Evolutionary conservation across 371 early-diverging fungal species (phyloP).

Genomic region (Mortierella sp.): DNA sequence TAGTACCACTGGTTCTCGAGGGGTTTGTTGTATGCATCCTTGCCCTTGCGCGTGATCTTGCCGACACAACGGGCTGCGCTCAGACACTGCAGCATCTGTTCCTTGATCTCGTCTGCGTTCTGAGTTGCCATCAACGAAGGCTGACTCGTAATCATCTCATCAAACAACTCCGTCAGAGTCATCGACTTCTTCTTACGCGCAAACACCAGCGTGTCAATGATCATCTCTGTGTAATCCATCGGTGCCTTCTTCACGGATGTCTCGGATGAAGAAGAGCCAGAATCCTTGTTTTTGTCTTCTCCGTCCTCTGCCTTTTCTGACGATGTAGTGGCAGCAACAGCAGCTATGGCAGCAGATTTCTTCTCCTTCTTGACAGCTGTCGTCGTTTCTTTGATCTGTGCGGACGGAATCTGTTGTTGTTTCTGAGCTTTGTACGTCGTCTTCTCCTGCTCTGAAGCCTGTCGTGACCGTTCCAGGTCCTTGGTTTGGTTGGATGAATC

Average conservation of each 20-base stretch:
- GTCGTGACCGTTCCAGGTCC: not conserved
- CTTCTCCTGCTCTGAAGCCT: not conserved
- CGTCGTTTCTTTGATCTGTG: not conserved
- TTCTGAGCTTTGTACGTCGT: slow-evolving; percentile 2
- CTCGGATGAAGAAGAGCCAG: slow-evolving; percentile 19
- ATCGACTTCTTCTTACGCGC: slow-evolving; percentile 54
- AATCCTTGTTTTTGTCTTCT: not conserved
- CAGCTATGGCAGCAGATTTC: too few relatives aligned
- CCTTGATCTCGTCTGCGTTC: slow-evolving; percentile 39
- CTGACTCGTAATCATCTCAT: slow-evolving; percentile 50
- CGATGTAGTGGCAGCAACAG: too few relatives aligned
- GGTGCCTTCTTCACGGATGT: slow-evolving; percentile 14
- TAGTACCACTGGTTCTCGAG: slow-evolving; percentile 72
- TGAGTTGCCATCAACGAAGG: slow-evolving; percentile 37
- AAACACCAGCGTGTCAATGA: slow-evolving; percentile 53
- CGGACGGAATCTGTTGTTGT: too few relatives aligned
- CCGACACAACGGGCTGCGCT: slow-evolving; percentile 57
- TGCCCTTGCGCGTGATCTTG: slow-evolving; percentile 72
- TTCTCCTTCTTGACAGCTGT: not conserved
- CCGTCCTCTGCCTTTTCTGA: not conserved
- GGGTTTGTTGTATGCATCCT: slow-evolving; percentile 73
- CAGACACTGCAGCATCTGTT: slow-evolving; percentile 45
- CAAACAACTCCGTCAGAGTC: slow-evolving; percentile 48
- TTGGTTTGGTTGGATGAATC: slow-evolving; percentile 4
- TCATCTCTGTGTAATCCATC: slow-evolving; percentile 53